phyloP scores from a whole-genome alignment of 148 eudicot genomes.

The Spergularia bocconei region DNA sequence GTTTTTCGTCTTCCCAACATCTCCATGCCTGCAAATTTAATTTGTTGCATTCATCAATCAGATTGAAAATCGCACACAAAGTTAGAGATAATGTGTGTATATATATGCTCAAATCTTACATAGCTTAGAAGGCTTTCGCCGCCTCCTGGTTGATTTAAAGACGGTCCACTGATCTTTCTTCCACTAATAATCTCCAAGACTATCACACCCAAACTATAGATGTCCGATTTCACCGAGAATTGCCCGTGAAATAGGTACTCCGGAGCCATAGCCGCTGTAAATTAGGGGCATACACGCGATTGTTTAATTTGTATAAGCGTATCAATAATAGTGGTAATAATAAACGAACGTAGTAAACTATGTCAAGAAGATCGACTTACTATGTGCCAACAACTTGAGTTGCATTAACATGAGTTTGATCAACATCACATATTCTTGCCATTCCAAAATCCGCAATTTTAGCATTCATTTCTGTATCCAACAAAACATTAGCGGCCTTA shows the following conservation, averaged over 20 bases:
- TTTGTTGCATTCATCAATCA: not conserved
- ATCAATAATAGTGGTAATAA: not conserved
- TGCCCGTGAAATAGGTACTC: constrained; percentile 28
- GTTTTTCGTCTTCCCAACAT: constrained; percentile 14
- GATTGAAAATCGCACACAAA: too few species aligned
- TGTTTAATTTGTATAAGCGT: not conserved
- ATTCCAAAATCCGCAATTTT: constrained; percentile 31
- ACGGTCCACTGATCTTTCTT: not conserved
- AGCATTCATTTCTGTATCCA: constrained; percentile 21
- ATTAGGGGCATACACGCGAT: not conserved
- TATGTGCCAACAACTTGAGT: constrained; percentile 21
- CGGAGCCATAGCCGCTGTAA: constrained; percentile 30
- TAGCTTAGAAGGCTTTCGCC: constrained; percentile 15
- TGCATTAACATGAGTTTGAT: constrained; percentile 19
- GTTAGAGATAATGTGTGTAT: not conserved
- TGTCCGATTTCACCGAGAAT: constrained; percentile 25
- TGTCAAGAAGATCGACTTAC: constrained; percentile 7
- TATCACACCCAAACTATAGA: constrained; percentile 22
- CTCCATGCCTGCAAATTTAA: constrained; percentile 21
- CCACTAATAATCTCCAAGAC: constrained; percentile 27
- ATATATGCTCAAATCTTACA: constrained; percentile 11
- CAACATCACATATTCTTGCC: constrained; percentile 17
- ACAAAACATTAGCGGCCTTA: constrained; percentile 24
- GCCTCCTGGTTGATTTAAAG: not conserved
- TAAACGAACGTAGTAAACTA: not conserved